Conservation (phyloP, 169 alveolate species). For the Plasmodium gonderi region DNA sequence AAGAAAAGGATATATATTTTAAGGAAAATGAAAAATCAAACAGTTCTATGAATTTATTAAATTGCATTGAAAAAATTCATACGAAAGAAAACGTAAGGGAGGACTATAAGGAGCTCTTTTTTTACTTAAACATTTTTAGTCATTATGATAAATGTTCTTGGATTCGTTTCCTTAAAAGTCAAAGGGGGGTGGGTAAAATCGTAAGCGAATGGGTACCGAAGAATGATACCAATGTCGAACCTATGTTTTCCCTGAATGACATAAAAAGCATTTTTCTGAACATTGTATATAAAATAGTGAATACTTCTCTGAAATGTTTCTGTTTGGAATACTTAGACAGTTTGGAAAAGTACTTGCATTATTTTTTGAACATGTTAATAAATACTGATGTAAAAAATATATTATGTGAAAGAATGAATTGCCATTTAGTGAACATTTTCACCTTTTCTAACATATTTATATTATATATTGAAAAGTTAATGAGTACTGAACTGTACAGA, state of each 20-base stretch:
- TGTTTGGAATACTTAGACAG: conserved; percentile 50
- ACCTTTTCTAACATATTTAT: conserved; percentile 53
- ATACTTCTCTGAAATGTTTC: conserved; percentile 38
- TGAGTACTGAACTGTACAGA: conserved; percentile 33
- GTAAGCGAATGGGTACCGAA: not conserved
- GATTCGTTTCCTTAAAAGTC: not conserved
- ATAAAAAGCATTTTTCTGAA: conserved; percentile 42
- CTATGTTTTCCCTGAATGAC: conserved; percentile 35
- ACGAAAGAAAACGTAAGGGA: conserved; percentile 11
- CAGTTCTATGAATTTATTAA: not conserved
- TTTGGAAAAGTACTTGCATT: conserved; percentile 34
- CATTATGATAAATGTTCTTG: conserved; percentile 19
- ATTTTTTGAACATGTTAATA: conserved; percentile 22
- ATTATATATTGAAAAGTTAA: conserved; percentile 52
- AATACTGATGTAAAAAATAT: conserved; percentile 48
- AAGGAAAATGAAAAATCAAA: not conserved
- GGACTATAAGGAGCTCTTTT: conserved; percentile 16
- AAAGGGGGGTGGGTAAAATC: not conserved
- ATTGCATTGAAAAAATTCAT: not conserved
- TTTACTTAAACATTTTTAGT: conserved; percentile 29
- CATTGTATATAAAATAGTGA: conserved; percentile 48
- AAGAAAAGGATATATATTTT: not conserved
- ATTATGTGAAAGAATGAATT: conserved; percentile 50
- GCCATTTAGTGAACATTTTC: conserved; percentile 68
- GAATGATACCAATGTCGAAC: not conserved